Evolutionary conservation across 2,329 filamentous ascomycete species (phyloP), one percentile per base, ranked within the genome.

Genomic region (Botrytis aclada): DNA sequence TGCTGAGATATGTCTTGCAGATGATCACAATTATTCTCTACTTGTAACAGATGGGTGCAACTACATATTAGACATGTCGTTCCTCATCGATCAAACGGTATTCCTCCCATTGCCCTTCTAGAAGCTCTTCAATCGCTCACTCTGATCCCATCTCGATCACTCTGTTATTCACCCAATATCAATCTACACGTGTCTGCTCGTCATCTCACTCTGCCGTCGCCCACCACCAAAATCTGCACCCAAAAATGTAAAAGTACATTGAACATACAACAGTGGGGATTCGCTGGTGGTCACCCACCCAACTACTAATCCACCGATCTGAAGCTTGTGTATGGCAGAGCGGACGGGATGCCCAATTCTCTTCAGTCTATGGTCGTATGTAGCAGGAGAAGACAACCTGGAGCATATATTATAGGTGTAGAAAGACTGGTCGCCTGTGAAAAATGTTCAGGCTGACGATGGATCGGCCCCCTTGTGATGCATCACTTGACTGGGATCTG

Each of bases 361-460:
- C 58, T 61, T 61, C 58, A 61, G 58, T 61, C 58, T 61, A 61
- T 61, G 58, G 58, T 61, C 58, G 58, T 61, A 61, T 61, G 34
- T 61, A 5, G 1, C 5, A 39, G 22, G 1, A 0, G 0, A 0
- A 0, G 0, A 0, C 3, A 1, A 61, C 39, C 3, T 25, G 2
- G 22, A 3, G 10, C 39, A 25, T 39, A 20, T 39, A 16, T 0
- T 2, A 16, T 39, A 18, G 1, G 22, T 6, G 29, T 60, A 1
- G 20, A 9, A 4, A 39, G 34, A n/a, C 51, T 18, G 22, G 58
- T 61, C 22, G 20, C 56, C 34, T 32, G 4, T 60, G 32, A 16
- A 56, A 1, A 29, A n/a, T 54, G n/a, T 18, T 29, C 1, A 4
- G n/a, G 9, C n/a, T 56, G 51, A 8, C 25, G 6, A 56, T 4